phyloP scores from a whole-genome alignment of 495 filamentous ascomycete species.

The Daldinia grandis region DNA sequence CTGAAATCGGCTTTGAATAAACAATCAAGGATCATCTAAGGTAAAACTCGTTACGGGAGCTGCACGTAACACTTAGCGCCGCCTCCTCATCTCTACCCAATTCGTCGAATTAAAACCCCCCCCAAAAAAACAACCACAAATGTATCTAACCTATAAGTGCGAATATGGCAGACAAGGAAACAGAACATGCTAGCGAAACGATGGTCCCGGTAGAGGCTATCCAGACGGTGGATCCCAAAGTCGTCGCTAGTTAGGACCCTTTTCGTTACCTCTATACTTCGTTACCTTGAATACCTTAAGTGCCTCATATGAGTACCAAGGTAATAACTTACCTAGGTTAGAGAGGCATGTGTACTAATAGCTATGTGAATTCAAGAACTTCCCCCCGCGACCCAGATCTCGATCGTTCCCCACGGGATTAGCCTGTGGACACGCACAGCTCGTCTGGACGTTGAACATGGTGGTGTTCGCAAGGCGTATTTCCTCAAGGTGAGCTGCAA shows the following conservation, averaged over 20 bases:
- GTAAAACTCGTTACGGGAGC: not conserved
- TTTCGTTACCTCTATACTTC: not conserved
- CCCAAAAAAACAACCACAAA: not conserved
- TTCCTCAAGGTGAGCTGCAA: slow-evolving; percentile 29
- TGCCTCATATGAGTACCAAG: not conserved
- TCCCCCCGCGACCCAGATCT: not conserved
- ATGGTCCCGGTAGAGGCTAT: slow-evolving; percentile 23
- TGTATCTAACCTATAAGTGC: not conserved
- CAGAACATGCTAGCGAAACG: not conserved
- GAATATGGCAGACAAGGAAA: slow-evolving; percentile 17
- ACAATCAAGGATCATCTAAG: not conserved
- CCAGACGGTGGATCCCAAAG: slow-evolving; percentile 16
- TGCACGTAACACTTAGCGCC: not conserved
- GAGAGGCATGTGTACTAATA: not conserved
- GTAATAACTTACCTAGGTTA: too few relatives aligned
- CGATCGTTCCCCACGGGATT: slow-evolving; percentile 9
- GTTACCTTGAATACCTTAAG: not conserved
- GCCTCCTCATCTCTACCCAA: not conserved
- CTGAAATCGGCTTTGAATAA: not conserved
- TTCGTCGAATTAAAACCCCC: not conserved
- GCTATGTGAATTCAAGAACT: slow-evolving; percentile 14
- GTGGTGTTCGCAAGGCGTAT: slow-evolving; percentile 11
- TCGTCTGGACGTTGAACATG: slow-evolving; percentile 16
- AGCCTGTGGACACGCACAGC: slow-evolving; percentile 36
- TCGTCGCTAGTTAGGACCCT: slow-evolving; percentile 15